phyloP scores from a whole-genome alignment of 2,329 filamentous ascomycete genomes.

The Neodidymelliopsis sp. region DNA sequence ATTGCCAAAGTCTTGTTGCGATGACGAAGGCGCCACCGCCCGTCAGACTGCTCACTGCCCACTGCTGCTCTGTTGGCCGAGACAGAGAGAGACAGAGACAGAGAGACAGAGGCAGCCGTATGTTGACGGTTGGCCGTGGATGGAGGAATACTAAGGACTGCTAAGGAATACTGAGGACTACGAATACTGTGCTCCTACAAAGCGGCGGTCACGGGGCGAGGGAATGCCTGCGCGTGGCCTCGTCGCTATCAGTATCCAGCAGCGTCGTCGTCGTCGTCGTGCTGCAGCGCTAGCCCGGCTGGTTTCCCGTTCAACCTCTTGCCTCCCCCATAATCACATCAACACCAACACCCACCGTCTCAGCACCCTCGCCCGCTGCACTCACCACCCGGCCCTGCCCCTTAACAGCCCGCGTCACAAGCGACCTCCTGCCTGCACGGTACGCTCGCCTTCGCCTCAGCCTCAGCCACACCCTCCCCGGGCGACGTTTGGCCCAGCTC shows the following conservation, averaged over 20 bases:
- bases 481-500: slow-evolving; percentile 28
- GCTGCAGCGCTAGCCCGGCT: slow-evolving; percentile 21
- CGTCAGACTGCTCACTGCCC: slow-evolving; percentile 6
- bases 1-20: slow-evolving; percentile 4
- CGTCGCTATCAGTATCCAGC: slow-evolving; percentile 12
- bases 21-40: slow-evolving; percentile 15
- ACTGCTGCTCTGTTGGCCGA: no score
- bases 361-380: neutral
- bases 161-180: slow-evolving; percentile 7
- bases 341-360: slow-evolving; percentile 6
- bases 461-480: slow-evolving; percentile 19
- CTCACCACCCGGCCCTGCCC: slow-evolving; percentile 14
- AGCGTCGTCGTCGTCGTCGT: slow-evolving; percentile 6
- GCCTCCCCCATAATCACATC: slow-evolving; percentile 18
- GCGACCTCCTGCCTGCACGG: slow-evolving; percentile 11
- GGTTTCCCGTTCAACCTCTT: slow-evolving; percentile 14
- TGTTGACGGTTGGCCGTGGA: slow-evolving; percentile 7
- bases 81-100: no score
- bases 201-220: slow-evolving; percentile 10
- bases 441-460: slow-evolving; percentile 18
- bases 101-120: no score
- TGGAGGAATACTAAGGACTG: neutral
- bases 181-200: no score
- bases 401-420: slow-evolving; percentile 11
- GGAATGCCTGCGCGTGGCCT: slow-evolving; percentile 6